A percentile compares a stretch with the other conserved stretches of the same genome.
Evolutionary conservation across 805 yeast genomes (phyloP).

Genomic region (Starmera amethionina): DNA sequence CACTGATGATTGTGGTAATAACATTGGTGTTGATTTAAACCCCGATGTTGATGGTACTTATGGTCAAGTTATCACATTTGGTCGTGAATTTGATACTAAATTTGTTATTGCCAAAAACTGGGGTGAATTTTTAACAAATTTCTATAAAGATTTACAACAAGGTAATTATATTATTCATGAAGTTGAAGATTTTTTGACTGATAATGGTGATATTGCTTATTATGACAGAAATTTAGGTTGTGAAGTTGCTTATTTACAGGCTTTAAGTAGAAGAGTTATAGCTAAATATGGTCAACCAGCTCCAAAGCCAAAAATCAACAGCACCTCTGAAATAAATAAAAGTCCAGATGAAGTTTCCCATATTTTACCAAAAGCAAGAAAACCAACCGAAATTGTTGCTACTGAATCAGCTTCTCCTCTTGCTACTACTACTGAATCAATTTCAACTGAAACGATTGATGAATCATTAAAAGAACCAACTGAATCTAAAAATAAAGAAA

Average conservation of each 20-base stretch:
- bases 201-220: slow-evolving; percentile 66
- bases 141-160: slow-evolving; percentile 80
- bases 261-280: slow-evolving; percentile 25
- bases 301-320: background rate
- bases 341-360: background rate
- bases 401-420: background rate
- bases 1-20: slow-evolving; percentile 85
- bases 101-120: slow-evolving; percentile 79
- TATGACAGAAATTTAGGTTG: slow-evolving; percentile 48
- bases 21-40: slow-evolving; percentile 80
- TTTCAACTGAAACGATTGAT: too few relatives aligned
- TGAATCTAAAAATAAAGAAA: background rate
- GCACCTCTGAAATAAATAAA: background rate
- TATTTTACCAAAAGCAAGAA: slow-evolving; percentile 3
- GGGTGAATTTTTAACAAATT: slow-evolving; percentile 76
- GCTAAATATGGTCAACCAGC: slow-evolving; percentile 5
- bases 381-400: slow-evolving; percentile 4
- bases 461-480: too few relatives aligned
- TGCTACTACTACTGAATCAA: background rate
- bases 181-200: slow-evolving; percentile 56
- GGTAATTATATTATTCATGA: slow-evolving; percentile 71
- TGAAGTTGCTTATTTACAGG: slow-evolving; percentile 33
- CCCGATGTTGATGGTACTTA: slow-evolving; percentile 71
- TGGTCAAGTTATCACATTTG: slow-evolving; percentile 91
- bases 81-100: slow-evolving; percentile 89